Evolutionary conservation across 2,329 filamentous ascomycete genomes (phyloP).

Genomic region (Pyricularia pennisetigena): DNA sequence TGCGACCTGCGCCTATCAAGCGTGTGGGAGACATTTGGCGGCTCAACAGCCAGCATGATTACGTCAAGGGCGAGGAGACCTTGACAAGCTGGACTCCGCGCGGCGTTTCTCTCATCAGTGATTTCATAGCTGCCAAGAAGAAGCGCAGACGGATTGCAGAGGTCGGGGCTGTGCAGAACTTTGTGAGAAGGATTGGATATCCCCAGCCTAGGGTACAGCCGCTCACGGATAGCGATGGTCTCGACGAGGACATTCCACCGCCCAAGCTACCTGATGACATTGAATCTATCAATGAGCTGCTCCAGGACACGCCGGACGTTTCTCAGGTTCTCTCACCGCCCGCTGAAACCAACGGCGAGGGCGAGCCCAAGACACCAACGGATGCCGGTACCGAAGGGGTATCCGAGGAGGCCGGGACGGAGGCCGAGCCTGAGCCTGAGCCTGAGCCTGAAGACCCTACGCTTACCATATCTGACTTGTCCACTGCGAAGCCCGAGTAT

Average conservation of each 20-base stretch:
- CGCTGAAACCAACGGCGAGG: slow-evolving; percentile 12
- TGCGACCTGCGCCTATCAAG: slow-evolving; percentile 85
- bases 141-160: slow-evolving; percentile 67
- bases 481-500: slow-evolving; percentile 27
- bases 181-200: slow-evolving; percentile 49
- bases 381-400: slow-evolving; percentile 15
- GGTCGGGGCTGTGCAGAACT: slow-evolving; percentile 63
- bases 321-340: slow-evolving; percentile 18
- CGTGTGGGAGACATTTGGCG: slow-evolving; percentile 89
- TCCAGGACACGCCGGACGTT: slow-evolving; percentile 46
- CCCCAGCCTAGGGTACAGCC: slow-evolving; percentile 27
- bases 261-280: slow-evolving; percentile 28
- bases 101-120: slow-evolving; percentile 81
- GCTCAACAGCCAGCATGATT: slow-evolving; percentile 89
- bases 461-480: slow-evolving; percentile 7
- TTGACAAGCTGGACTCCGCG: slow-evolving; percentile 79
- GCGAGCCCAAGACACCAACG: slow-evolving; percentile 7
- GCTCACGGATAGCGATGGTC: slow-evolving; percentile 23
- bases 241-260: slow-evolving; percentile 23
- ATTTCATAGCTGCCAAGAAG: slow-evolving; percentile 69
- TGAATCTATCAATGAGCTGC: slow-evolving; percentile 46
- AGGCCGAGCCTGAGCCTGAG: slow-evolving; percentile 14
- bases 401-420: slow-evolving; percentile 13
- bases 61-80: slow-evolving; percentile 90
- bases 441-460: slow-evolving; percentile 15